These are phyloP conservation scores for Berberis vulgaris DNA, from an alignment of 164 flowering plant species.

Conservation along the genomic window DNA sequence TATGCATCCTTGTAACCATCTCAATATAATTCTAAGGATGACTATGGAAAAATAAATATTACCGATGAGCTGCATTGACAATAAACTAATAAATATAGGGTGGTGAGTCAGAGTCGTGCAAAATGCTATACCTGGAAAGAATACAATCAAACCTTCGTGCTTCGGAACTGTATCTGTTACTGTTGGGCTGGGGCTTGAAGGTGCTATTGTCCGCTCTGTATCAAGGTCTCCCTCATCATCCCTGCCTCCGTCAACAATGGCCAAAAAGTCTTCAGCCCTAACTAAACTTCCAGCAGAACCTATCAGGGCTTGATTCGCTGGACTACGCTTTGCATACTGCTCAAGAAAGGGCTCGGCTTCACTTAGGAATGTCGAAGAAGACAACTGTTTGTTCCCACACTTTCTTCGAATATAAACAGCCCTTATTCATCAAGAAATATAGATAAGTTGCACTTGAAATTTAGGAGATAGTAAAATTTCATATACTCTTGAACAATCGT, in stretches of 20 bases:
- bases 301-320: conserved; percentile 63
- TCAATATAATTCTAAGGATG: no score
- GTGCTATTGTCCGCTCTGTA: conserved; percentile 29
- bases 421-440: conserved; percentile 27
- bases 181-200: conserved; percentile 33
- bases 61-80: no score
- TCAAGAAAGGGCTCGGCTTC: conserved; percentile 96
- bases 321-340: conserved; percentile 80
- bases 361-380: conserved; percentile 67
- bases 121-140: no score
- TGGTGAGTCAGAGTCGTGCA: no score
- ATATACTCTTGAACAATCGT: not conserved
- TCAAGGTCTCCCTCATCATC: conserved; percentile 93
- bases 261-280: conserved; percentile 78
- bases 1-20: no score
- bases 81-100: no score
- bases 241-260: conserved; percentile 57
- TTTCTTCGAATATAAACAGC: conserved; percentile 71
- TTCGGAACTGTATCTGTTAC: conserved; percentile 51
- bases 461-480: no score
- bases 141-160: no score
- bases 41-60: no score
- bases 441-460: no score
- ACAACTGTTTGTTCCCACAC: conserved; percentile 54
- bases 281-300: conserved; percentile 89